Percentiles rank a stretch among this genome's conserved stretches.
Evolutionary conservation across 441 rosid genomes (phyloP).

Genomic region (Gossypium laxum): DNA sequence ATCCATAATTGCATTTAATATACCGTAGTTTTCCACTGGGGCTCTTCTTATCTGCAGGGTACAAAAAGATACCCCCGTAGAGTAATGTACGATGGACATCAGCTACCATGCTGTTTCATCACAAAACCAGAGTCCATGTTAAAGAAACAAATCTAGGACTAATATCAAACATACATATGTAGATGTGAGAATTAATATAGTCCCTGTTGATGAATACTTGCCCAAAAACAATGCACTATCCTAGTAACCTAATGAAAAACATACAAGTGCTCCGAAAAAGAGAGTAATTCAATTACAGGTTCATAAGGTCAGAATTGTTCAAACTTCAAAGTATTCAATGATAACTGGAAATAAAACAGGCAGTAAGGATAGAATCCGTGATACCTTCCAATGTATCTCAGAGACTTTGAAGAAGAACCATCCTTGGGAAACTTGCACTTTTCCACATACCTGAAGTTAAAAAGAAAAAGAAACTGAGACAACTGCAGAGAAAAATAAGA

Average conservation of each 20-base stretch:
- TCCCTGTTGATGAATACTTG: too few species aligned
- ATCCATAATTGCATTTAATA: constrained; percentile 8
- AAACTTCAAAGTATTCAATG: too few species aligned
- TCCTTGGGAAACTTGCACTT: constrained; percentile 84
- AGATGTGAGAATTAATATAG: too few species aligned
- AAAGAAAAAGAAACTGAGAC: constrained; percentile 1
- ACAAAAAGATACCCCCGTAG: constrained; percentile 86
- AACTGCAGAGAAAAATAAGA: background rate
- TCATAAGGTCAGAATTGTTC: too few species aligned
- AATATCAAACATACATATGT: too few species aligned
- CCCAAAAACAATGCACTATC: too few species aligned
- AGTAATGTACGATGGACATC: constrained; percentile 94
- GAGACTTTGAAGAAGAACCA: constrained; percentile 74
- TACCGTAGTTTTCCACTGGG: constrained; percentile 90
- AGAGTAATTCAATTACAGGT: too few species aligned
- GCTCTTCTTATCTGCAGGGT: constrained; percentile 93
- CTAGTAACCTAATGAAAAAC: too few species aligned
- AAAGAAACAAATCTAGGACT: background rate
- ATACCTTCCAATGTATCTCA: constrained; percentile 93
- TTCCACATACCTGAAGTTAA: constrained; percentile 55
- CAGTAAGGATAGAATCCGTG: background rate
- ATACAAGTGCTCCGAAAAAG: too few species aligned
- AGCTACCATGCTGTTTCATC: constrained; percentile 71
- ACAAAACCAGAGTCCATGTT: background rate
- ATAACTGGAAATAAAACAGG: background rate